Evolutionary conservation across 179 eudicot species (phyloP).

Genomic region (Vitellaria paradoxa): DNA sequence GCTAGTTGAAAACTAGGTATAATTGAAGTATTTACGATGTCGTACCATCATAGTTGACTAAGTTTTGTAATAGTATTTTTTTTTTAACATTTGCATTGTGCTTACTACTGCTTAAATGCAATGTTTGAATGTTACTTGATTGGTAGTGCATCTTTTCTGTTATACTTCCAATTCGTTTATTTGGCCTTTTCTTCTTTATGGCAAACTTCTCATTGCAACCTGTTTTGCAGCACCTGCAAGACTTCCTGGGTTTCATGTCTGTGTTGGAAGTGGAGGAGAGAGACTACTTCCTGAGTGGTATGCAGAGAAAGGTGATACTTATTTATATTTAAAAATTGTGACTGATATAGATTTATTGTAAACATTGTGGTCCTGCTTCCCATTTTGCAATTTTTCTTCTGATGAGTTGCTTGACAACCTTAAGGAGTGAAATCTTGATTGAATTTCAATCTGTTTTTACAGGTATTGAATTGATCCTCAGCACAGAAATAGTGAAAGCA

Average conservation of each 20-base stretch:
- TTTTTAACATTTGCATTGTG: background rate
- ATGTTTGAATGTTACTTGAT: background rate
- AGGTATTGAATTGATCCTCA: constrained; percentile 78
- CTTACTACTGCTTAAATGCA: background rate
- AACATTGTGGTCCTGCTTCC: background rate
- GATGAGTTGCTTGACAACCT: constrained; percentile 2
- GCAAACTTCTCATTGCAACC: background rate
- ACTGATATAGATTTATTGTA: background rate
- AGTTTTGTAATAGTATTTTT: background rate
- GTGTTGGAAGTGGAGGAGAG: constrained; percentile 99
- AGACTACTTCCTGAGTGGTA: constrained; percentile 95
- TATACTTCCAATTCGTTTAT: background rate
- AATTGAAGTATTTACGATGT: background rate
- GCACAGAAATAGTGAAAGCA: constrained; percentile 82
- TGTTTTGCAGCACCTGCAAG: constrained; percentile 82
- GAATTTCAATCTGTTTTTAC: constrained; percentile 19
- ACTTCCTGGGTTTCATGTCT: constrained; percentile 94
- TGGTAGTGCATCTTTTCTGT: background rate
- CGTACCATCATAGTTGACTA: background rate
- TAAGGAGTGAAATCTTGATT: background rate
- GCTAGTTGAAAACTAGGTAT: background rate
- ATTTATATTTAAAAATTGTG: background rate
- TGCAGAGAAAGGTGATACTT: constrained; percentile 65
- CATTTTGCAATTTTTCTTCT: background rate
- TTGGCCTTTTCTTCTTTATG: background rate